These are phyloP conservation scores for Pseudomicrostroma phylloplanum DNA, from an alignment of 1,284 basidiomycete species.

Conservation along the genomic window DNA sequence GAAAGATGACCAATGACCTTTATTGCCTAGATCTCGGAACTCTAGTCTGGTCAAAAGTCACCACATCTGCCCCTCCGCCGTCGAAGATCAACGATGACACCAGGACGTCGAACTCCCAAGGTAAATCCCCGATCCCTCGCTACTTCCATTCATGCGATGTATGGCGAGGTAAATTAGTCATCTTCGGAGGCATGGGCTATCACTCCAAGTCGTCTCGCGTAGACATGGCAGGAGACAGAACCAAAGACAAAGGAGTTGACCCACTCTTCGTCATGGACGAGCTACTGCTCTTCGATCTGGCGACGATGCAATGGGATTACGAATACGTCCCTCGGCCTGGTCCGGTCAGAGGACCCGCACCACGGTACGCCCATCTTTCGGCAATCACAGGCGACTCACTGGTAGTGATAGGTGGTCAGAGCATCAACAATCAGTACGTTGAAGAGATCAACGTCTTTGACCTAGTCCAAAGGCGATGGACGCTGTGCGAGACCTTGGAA, in stretches of 20 bases:
- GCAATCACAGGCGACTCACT: slow-evolving; percentile 53
- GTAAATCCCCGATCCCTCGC: slow-evolving; percentile 15
- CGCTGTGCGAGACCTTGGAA: slow-evolving; percentile 24
- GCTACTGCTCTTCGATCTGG: slow-evolving; percentile 36
- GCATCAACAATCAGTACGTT: slow-evolving; percentile 57
- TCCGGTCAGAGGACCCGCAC: slow-evolving; percentile 17
- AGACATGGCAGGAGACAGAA: not conserved
- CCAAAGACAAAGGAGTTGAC: not conserved
- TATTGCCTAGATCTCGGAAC: slow-evolving; percentile 35
- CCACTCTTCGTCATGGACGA: slow-evolving; percentile 37
- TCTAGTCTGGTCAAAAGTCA: slow-evolving; percentile 28
- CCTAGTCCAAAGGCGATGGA: slow-evolving; percentile 28
- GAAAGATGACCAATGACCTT: slow-evolving; percentile 39
- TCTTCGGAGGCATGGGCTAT: slow-evolving; percentile 46
- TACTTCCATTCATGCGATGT: slow-evolving; percentile 46
- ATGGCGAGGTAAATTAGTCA: slow-evolving; percentile 38
- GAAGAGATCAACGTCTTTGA: slow-evolving; percentile 53
- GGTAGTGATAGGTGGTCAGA: slow-evolving; percentile 90
- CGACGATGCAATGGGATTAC: slow-evolving; percentile 35
- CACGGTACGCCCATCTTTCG: slow-evolving; percentile 43
- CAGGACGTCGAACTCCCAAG: slow-evolving; percentile 3
- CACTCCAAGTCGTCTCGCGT: not conserved
- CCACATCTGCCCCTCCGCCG: not conserved
- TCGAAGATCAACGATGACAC: not conserved
- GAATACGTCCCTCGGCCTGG: slow-evolving; percentile 14